Base-by-base conservation (phyloP, 2,329 filamentous ascomycete genomes). In the Colletotrichum brevisporum region DNA sequence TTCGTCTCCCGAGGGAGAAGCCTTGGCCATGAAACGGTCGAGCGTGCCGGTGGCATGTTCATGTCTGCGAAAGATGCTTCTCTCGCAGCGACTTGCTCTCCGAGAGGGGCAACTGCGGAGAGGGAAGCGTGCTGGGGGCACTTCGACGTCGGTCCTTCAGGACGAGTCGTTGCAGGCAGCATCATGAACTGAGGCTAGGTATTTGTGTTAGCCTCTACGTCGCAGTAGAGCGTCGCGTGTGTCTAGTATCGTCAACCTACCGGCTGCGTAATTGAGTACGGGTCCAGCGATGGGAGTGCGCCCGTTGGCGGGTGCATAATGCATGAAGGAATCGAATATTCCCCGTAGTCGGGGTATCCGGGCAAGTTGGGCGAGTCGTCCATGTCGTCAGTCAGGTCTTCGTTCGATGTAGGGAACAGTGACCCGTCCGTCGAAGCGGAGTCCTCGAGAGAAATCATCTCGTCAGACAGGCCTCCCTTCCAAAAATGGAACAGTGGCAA, bases 201-300 rank as follows among this genome's bases (percentile, higher is more conserved):
- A 8, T 48, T 31, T 51, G 13, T 56, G 66, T 69, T 39, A 69
- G 66, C 66, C 50, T 65, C 66, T 69, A 61, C 66, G 21, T 48
- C 45, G 27, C 8, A 41, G 55, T 63, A 69, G 66, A 67, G 50
- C 26, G 53, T 8, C 9, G 45, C 45, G 9, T 60, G 4, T 59
- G 51, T 65, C 6, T 24, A 31, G 50, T 53, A 36, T 36, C 48
- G 43, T 69, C 21, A 60, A 65, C 66, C 50, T 48, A 69, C 66
- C 62, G 65, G 24, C 36, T 48, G 50, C 59, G 18, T 24, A 48
- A 59, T 50, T 24, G 27, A 15, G 41, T 43, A n/a, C 41, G 41
- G 41, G 16, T 43, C 41, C 41, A 43, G 13, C 41, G 31, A 36
- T 36, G 16, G 41, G 15, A 4, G 9, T 43, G 41, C 13, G 41